Evolutionary conservation across 441 rosid species (phyloP).

Genomic region (Geranium incanum): DNA sequence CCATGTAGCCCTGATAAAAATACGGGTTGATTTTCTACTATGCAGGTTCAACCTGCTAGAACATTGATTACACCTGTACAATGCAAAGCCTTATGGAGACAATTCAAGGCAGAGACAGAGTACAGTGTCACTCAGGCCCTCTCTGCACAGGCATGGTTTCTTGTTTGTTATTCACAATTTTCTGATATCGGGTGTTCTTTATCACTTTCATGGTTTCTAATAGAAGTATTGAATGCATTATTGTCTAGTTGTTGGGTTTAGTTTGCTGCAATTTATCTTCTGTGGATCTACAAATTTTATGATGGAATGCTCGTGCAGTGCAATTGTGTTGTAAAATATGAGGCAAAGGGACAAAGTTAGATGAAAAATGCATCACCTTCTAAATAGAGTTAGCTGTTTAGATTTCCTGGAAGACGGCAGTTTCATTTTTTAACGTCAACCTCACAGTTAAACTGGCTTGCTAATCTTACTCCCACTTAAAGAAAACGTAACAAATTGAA

Average conservation of each 20-base stretch:
- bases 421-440: neutral
- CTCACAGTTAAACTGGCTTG: no score
- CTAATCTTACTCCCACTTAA: no score
- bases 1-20: neutral
- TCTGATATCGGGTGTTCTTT: neutral
- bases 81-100: constrained; percentile 97
- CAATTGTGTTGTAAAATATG: neutral
- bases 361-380: neutral
- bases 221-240: neutral
- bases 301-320: neutral
- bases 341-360: neutral
- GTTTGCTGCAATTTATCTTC: neutral
- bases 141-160: constrained; percentile 76
- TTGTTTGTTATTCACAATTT: neutral
- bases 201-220: neutral
- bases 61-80: constrained; percentile 92
- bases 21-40: constrained; percentile 7
- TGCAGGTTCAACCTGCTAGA: constrained; percentile 63
- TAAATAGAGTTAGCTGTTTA: neutral
- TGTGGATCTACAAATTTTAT: neutral
- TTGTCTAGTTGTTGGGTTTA: neutral
- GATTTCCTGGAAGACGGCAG: neutral
- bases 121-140: constrained; percentile 87
- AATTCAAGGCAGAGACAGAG: constrained; percentile 88
- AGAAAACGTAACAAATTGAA: no score